Percentiles rank a stretch among this genome's conserved stretches.
phyloP scores from a whole-genome alignment of 2,329 filamentous ascomycete genomes.

The Chrysoporthe deuterocubensis region DNA sequence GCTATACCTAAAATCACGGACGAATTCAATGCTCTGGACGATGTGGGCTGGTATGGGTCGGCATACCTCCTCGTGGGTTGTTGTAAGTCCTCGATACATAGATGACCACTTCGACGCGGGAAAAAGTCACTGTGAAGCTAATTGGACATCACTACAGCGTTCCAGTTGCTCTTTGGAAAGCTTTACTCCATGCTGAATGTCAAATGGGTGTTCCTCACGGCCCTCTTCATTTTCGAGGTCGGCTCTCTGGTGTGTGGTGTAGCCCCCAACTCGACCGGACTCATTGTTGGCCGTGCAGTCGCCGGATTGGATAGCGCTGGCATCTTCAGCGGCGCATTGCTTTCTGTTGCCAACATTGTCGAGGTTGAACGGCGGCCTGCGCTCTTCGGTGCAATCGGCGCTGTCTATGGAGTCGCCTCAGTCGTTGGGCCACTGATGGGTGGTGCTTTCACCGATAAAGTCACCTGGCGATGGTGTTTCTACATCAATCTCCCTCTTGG shows the following conservation, averaged over 20 bases:
- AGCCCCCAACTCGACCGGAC: constrained; percentile 35
- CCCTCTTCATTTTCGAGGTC: constrained; percentile 46
- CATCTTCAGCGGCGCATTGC: constrained; percentile 45
- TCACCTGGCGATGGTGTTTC: constrained; percentile 18
- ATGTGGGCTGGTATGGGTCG: constrained; percentile 39
- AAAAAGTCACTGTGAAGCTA: too few species aligned
- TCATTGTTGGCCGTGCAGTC: constrained; percentile 38
- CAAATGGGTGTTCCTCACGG: constrained; percentile 42
- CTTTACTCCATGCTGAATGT: constrained; percentile 47
- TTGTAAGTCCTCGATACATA: constrained; percentile 22
- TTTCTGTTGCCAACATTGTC: constrained; percentile 42
- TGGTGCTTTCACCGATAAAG: constrained; percentile 33
- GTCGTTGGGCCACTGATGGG: constrained; percentile 30
- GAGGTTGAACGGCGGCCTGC: constrained; percentile 34
- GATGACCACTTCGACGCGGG: constrained; percentile 38
- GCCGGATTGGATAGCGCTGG: constrained; percentile 43
- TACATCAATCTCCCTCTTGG: constrained; percentile 36
- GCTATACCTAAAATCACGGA: background rate
- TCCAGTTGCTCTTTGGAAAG: constrained; percentile 43
- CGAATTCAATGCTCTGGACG: constrained; percentile 2
- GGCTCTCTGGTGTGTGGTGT: constrained; percentile 45
- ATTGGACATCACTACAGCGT: constrained; percentile 28
- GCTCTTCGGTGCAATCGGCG: constrained; percentile 44
- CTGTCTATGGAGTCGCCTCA: constrained; percentile 48
- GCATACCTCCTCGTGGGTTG: constrained; percentile 6